Base-by-base conservation (phyloP, 768 basidiomycete species). In the Gloeopeniophorella convolvens region DNA sequence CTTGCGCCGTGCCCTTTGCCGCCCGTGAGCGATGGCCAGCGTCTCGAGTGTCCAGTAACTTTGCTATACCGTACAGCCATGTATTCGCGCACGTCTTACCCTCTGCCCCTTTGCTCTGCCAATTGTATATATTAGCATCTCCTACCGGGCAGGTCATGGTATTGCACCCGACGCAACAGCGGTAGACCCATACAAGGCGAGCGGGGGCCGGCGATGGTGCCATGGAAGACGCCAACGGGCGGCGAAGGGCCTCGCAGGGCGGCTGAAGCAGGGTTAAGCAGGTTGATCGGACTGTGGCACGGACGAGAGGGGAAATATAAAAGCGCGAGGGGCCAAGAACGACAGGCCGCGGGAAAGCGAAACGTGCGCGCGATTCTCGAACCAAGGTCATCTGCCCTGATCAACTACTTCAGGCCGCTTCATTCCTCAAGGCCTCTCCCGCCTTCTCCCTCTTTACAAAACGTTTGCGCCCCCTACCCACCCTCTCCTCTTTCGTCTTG, bases 31-130 rank as follows among this genome's bases (percentile, higher is more conserved):
- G 27, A 24, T 16, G 20, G 6, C 41, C 24, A 28, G 41, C 24
- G 41, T 42, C 27, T 28, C 18, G 28, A 27, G 26, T 6, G 10
- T 10, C 12, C 9, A 26, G 39, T 12, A 12, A 35, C 39, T 26
- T 34, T 53, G 51, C 33, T 42, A 53, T 53, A 53, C 34, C n/a
- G 28, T 52, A 53, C 48, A 53, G 3, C 51, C 48, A 48, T 48
- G 41, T 54, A 48, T 39, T 30, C 33, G 27, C 12, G 10, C 3
- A 34, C 26, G 30, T 20, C 32, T 20, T 33, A 16, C 28, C 50
- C 15, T 30, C 26, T 27, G 13, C 16, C 39, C 11, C 26, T 21
- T 20, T 36, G 28, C 40, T 42, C 45, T 35, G 21, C 27, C 40
- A 16, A 27, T 37, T 46, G 41, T 41, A 26, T 30, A 44, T 44